A percentile compares a stretch with the other conserved stretches of the same genome.
phyloP scores from a whole-genome alignment of 305 asterid genomes.

The Fraxinus xanthoxyloides region DNA sequence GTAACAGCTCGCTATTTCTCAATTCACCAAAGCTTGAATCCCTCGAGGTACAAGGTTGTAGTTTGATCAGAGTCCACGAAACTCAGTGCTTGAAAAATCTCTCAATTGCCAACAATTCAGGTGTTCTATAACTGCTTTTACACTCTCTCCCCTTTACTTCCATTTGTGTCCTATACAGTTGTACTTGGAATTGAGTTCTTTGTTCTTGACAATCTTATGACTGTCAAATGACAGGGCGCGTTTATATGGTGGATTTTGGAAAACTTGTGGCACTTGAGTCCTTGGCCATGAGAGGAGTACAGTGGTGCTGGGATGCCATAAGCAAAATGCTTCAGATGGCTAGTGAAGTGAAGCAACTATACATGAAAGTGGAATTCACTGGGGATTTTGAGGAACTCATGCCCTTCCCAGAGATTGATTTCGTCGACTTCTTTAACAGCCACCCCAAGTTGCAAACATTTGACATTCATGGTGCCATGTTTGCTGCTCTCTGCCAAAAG shows the following conservation, averaged over 20 bases:
- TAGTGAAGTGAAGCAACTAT: conserved; percentile 81
- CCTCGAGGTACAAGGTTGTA: conserved; percentile 94
- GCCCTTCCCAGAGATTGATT: conserved; percentile 86
- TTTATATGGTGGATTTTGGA: conserved; percentile 66
- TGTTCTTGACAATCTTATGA: conserved; percentile 1
- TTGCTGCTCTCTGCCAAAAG: conserved; percentile 94
- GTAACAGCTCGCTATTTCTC: conserved; percentile 58
- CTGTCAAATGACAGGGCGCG: conserved; percentile 54
- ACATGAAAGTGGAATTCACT: conserved; percentile 92
- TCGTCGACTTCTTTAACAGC: conserved; percentile 85
- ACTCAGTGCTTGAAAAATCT: conserved; percentile 56
- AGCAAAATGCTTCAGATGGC: conserved; percentile 77
- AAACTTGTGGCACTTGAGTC: conserved; percentile 74
- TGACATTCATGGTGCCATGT: conserved; percentile 95
- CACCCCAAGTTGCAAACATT: conserved; percentile 78
- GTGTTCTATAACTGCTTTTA: conserved; percentile 28
- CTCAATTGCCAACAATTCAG: conserved; percentile 74
- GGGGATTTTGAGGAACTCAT: conserved; percentile 69
- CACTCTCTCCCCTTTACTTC: background rate
- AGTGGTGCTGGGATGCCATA: conserved; percentile 92
- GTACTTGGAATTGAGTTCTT: background rate
- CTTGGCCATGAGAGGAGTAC: conserved; percentile 80
- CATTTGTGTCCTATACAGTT: background rate
- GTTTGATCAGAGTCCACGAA: conserved; percentile 63
- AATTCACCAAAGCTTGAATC: conserved; percentile 53